phyloP scores from a whole-genome alignment of 768 basidiomycete genomes.

The Xerocomus potaroensis region DNA sequence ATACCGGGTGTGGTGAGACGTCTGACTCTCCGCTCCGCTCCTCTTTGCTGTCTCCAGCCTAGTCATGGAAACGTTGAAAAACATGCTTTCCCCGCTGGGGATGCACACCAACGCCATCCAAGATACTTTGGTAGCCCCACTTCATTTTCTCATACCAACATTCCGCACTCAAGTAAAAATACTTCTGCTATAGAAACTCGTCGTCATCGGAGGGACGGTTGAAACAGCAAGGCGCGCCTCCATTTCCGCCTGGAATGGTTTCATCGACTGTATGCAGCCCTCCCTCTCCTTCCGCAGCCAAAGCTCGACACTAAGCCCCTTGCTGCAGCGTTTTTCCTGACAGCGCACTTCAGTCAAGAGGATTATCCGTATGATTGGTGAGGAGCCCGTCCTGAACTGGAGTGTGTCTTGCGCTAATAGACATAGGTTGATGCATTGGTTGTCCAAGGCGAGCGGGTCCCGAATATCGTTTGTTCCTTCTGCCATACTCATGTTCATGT shows the following conservation, averaged over 20 bases:
- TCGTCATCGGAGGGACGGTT: conserved; percentile 86
- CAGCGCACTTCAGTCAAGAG: conserved; percentile 84
- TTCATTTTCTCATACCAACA: not conserved
- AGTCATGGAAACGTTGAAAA: conserved; percentile 68
- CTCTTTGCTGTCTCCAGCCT: conserved; percentile 29
- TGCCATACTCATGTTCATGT: conserved; percentile 21
- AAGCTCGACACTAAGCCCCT: conserved; percentile 6
- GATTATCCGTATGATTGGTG: conserved; percentile 88
- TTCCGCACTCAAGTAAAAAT: not conserved
- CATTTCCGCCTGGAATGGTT: conserved; percentile 84
- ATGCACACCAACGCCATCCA: conserved; percentile 67
- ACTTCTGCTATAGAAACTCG: conserved; percentile 59
- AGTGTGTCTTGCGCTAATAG: conserved; percentile 1
- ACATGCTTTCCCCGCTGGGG: conserved; percentile 64
- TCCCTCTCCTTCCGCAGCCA: not conserved
- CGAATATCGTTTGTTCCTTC: conserved; percentile 1
- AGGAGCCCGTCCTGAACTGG: conserved; percentile 5
- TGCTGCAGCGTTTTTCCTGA: conserved; percentile 74
- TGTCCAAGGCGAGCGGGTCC: conserved; percentile 56
- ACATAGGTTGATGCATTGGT: conserved; percentile 82
- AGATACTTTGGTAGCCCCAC: conserved; percentile 63
- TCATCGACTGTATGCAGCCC: conserved; percentile 64
- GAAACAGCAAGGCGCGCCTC: conserved; percentile 81
- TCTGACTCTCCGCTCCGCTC: conserved; percentile 30
- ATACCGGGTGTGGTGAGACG: conserved; percentile 33